Percentiles rank a stretch among this genome's conserved stretches.
Conservation (phyloP, 2,329 filamentous ascomycete genomes). For the Rhexocercosporidium sp. region DNA sequence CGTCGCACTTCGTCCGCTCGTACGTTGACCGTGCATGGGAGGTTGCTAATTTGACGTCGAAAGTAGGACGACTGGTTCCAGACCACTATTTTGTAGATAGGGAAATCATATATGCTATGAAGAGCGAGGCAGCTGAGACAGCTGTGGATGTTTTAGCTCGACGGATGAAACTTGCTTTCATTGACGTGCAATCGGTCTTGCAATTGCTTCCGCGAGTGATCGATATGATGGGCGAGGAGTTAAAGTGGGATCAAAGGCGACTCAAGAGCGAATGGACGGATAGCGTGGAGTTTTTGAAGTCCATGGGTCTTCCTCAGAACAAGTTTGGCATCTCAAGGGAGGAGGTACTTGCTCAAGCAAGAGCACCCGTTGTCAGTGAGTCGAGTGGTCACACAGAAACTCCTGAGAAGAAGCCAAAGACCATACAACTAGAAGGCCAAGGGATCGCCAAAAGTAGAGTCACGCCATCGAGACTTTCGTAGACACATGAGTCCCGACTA, state of each 20-base stretch:
- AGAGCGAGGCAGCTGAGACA: neutral
- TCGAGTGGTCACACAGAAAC: neutral
- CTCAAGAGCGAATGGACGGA: neutral
- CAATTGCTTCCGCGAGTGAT: neutral
- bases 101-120: neutral
- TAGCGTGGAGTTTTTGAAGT: neutral
- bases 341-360: neutral
- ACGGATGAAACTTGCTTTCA: neutral
- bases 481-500: neutral
- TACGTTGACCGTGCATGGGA: slow-evolving; percentile 1
- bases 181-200: neutral
- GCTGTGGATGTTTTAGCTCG: neutral
- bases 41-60: neutral
- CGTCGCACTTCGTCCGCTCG: neutral
- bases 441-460: neutral
- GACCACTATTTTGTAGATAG: neutral
- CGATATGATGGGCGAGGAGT: neutral
- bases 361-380: neutral
- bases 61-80: neutral
- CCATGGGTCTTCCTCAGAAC: neutral
- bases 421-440: neutral
- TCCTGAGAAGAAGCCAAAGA: neutral
- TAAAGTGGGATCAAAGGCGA: neutral
- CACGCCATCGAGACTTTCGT: neutral
- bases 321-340: neutral